These are phyloP conservation scores for Parachlorella kessleri DNA, from an alignment of 139 green algal species.

Conservation along the genomic window DNA sequence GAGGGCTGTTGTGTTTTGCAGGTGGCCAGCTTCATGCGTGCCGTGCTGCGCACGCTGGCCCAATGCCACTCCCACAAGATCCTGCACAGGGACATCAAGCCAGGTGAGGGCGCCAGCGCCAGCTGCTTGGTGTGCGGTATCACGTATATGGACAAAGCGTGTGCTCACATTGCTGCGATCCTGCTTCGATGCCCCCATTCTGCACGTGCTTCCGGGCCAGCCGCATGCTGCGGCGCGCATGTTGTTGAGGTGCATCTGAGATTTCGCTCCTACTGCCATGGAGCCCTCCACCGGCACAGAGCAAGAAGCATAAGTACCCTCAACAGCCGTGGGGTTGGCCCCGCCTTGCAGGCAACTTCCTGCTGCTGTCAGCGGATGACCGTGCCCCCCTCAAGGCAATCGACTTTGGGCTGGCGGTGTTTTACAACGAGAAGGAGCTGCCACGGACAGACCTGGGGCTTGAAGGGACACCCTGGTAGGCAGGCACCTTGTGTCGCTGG, in stretches of 20 bases:
- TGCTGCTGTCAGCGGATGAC: constrained; percentile 71
- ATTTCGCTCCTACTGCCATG: constrained; percentile 19
- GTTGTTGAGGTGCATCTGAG: not conserved
- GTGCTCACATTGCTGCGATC: too few species aligned
- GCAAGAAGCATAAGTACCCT: too few species aligned
- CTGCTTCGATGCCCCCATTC: too few species aligned
- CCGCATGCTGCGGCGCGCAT: not conserved
- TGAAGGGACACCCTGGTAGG: constrained; percentile 84
- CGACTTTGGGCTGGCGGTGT: constrained; percentile 87
- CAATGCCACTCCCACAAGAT: constrained; percentile 61
- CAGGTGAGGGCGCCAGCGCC: too few species aligned
- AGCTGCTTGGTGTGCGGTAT: too few species aligned
- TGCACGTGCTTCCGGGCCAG: too few species aligned
- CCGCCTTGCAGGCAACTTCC: constrained; percentile 78
- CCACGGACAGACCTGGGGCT: constrained; percentile 77
- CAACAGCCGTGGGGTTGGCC: too few species aligned
- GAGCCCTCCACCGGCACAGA: constrained; percentile 84
- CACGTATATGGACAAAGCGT: too few species aligned
- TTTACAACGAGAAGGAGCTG: constrained; percentile 73
- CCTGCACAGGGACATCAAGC: constrained; percentile 84
- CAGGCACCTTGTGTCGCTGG: not conserved
- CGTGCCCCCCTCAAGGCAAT: constrained; percentile 84
- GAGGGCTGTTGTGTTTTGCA: too few species aligned
- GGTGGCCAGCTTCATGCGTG: constrained; percentile 55
- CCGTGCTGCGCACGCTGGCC: constrained; percentile 49